Conservation (phyloP, 441 rosid genomes). For the Flueggea neowawraea region DNA sequence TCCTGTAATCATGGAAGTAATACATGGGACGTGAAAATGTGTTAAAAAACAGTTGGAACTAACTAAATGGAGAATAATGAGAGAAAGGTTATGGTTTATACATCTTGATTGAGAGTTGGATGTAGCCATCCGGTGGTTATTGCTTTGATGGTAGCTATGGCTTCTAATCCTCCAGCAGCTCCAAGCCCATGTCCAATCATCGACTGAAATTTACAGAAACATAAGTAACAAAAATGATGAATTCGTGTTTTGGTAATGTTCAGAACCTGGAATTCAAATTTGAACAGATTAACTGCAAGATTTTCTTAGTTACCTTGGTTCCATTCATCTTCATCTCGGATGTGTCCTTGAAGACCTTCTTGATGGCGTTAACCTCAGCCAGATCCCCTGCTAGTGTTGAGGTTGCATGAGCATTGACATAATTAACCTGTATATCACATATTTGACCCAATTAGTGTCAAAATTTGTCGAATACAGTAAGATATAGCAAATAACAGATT, state of each 20-base stretch:
- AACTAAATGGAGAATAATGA: background rate
- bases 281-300: no score
- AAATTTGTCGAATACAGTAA: no score
- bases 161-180: constrained; percentile 70
- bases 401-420: no score
- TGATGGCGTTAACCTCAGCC: constrained; percentile 67
- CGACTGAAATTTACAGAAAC: constrained; percentile 28
- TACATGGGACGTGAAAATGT: background rate
- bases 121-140: constrained; percentile 71
- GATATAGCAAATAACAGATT: no score
- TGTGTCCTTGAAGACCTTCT: constrained; percentile 60
- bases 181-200: constrained; percentile 71
- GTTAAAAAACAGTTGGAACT: background rate
- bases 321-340: constrained; percentile 73
- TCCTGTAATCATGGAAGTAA: constrained; percentile 27
- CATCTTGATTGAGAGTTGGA: constrained; percentile 73
- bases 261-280: no score
- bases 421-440: no score
- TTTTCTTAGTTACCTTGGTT: constrained; percentile 44
- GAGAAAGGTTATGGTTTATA: constrained; percentile 10
- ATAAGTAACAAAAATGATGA: no score
- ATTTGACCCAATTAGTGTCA: no score
- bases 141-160: constrained; percentile 65
- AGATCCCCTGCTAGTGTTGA: no score
- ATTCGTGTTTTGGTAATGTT: no score